A percentile compares a stretch with the other conserved stretches of the same genome.
Evolutionary conservation across 1,284 basidiomycete species (phyloP).

Genomic region (Melampsora americana): DNA sequence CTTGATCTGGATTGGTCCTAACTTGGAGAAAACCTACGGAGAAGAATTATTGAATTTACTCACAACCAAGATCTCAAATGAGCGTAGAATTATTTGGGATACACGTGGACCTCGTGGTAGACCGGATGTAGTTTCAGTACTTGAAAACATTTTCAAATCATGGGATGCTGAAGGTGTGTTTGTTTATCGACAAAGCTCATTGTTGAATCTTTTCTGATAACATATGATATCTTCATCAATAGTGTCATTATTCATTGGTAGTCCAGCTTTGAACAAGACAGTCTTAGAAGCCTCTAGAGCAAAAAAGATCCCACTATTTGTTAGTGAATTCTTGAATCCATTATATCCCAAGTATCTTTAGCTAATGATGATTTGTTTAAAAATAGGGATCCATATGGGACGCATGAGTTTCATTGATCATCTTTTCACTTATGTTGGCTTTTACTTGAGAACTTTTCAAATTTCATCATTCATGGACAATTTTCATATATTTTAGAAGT

Average conservation of each 20-base stretch:
- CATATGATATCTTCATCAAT: background rate
- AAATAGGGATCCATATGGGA: conserved; percentile 27
- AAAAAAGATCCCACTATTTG: conserved; percentile 29
- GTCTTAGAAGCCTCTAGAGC: conserved; percentile 12
- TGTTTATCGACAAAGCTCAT: background rate
- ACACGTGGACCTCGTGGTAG: conserved; percentile 66
- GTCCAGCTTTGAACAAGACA: conserved; percentile 22
- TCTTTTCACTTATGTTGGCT: background rate
- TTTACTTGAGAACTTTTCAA: background rate
- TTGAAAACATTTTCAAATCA: conserved; percentile 64
- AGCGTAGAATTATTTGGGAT: conserved; percentile 70
- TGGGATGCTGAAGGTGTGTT: conserved; percentile 67
- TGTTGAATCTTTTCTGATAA: background rate
- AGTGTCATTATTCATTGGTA: conserved; percentile 38
- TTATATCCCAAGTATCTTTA: background rate
- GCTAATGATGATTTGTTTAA: conserved; percentile 9
- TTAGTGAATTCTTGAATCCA: background rate
- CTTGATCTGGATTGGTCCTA: conserved; percentile 64
- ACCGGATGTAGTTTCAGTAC: conserved; percentile 70
- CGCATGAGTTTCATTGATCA: background rate
- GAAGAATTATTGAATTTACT: conserved; percentile 69
- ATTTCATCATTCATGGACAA: background rate
- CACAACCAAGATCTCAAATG: conserved; percentile 64
- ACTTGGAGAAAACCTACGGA: conserved; percentile 65
- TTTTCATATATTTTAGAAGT: background rate